These are phyloP conservation scores for Thermomucor indicae-seudaticae DNA, from an alignment of 371 early-diverging fungal genomes.

Conservation along the genomic window DNA sequence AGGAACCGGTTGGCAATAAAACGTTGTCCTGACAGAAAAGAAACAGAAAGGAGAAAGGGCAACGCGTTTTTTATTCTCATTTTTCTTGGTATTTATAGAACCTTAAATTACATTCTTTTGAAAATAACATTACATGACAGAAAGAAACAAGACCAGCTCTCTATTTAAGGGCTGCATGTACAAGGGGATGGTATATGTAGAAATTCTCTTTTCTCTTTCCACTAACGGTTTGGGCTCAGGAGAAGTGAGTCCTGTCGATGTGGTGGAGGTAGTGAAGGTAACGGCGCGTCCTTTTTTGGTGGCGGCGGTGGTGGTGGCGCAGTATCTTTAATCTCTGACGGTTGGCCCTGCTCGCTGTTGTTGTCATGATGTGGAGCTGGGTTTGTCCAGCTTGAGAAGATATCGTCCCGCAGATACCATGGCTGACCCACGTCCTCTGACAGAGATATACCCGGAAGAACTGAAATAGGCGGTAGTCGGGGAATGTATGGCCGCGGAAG, in stretches of 20 bases:
- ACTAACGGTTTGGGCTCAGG: no score
- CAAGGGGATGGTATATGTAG: no score
- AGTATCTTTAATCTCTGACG: no score
- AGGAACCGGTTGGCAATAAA: no score
- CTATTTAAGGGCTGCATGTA: no score
- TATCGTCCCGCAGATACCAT: background rate
- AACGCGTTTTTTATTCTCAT: no score
- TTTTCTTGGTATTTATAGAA: no score
- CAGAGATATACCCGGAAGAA: background rate
- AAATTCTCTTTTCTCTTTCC: background rate
- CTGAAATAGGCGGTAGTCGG: background rate
- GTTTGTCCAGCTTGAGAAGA: constrained; percentile 6
- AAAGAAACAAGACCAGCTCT: no score
- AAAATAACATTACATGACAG: no score
- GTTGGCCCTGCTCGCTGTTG: background rate
- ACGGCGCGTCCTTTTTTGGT: background rate
- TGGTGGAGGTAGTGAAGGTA: background rate
- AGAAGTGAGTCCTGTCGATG: background rate
- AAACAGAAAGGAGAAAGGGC: no score
- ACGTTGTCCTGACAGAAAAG: no score
- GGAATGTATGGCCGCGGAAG: background rate
- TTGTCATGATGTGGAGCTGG: constrained; percentile 9
- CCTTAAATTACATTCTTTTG: no score
- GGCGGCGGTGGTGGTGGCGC: background rate
- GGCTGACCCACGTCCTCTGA: background rate